A percentile compares a stretch with the other conserved stretches of the same genome.
Conservation (phyloP, 2,329 filamentous ascomycete genomes). For the Claviceps purpurea region DNA sequence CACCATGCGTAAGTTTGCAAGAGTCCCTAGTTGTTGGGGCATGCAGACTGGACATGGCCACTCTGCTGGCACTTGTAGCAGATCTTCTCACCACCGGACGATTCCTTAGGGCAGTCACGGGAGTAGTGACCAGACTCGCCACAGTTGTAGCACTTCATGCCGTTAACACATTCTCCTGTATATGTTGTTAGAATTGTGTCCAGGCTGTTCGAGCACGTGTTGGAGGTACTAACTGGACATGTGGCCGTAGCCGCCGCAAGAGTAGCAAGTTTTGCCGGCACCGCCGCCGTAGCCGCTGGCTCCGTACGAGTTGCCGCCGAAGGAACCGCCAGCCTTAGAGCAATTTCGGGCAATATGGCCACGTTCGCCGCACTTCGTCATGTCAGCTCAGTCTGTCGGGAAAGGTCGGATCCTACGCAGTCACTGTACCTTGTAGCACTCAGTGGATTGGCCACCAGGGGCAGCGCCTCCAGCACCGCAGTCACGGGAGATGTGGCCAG, state of each 20-base stretch:
- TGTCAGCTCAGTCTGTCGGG: background rate
- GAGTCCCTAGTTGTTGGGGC: slow-evolving; percentile 51
- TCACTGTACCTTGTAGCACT: slow-evolving; percentile 70
- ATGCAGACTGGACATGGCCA: slow-evolving; percentile 87
- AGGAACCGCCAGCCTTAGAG: slow-evolving; percentile 45
- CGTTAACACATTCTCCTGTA: slow-evolving; percentile 81
- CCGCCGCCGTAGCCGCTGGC: slow-evolving; percentile 30
- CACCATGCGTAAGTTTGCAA: slow-evolving; percentile 7
- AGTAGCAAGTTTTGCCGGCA: slow-evolving; percentile 85
- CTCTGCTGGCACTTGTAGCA: slow-evolving; percentile 89
- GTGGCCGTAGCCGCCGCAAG: slow-evolving; percentile 92
- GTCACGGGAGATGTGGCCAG: slow-evolving; percentile 86
- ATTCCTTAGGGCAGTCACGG: slow-evolving; percentile 90
- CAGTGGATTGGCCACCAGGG: slow-evolving; percentile 38
- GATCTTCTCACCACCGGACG: slow-evolving; percentile 75
- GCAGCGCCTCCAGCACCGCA: slow-evolving; percentile 46
- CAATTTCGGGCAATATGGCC: slow-evolving; percentile 95
- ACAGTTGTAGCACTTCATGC: slow-evolving; percentile 99
- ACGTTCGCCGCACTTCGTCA: slow-evolving; percentile 65
- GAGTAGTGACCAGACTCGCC: slow-evolving; percentile 88
- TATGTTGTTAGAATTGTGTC: slow-evolving; percentile 9
- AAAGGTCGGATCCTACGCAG: background rate
- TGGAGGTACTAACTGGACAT: slow-evolving; percentile 59
- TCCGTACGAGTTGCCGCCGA: slow-evolving; percentile 19
- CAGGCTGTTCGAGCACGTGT: too few species aligned